Evolutionary conservation across 345 rosid genomes (phyloP).

Genomic region (Brassica incana): DNA sequence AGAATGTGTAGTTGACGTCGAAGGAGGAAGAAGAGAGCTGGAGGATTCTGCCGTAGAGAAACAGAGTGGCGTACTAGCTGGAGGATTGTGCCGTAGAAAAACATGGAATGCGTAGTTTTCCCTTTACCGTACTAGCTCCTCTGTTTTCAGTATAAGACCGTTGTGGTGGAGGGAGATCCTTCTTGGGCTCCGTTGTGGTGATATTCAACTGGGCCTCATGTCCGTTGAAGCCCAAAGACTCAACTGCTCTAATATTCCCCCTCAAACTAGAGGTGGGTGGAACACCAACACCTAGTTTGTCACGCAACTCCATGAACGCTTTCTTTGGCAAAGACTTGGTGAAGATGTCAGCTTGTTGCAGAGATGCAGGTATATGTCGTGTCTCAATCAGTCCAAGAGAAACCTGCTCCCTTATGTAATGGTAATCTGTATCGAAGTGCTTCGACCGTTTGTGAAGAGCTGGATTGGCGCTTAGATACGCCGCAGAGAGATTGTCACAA

Average conservation of each 20-base stretch:
- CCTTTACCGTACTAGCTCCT: too few species aligned
- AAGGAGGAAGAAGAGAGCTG: slow-evolving; percentile 45
- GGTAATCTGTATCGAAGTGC: background rate
- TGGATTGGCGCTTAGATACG: background rate
- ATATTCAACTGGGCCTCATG: too few species aligned
- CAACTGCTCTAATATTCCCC: background rate
- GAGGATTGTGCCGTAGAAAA: too few species aligned
- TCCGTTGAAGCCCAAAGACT: too few species aligned
- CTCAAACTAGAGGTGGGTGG: background rate
- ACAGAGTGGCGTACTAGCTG: slow-evolving; percentile 26
- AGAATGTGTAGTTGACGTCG: slow-evolving; percentile 52
- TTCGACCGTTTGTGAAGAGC: background rate
- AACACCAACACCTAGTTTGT: background rate
- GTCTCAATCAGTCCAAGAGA: background rate
- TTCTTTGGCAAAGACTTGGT: background rate
- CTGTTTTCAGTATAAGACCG: too few species aligned
- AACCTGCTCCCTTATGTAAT: background rate
- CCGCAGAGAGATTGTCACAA: background rate
- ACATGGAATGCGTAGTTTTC: too few species aligned
- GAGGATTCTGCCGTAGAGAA: slow-evolving; percentile 63
- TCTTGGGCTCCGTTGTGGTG: too few species aligned
- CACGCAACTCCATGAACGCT: background rate
- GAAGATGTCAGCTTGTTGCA: background rate
- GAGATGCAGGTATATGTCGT: background rate
- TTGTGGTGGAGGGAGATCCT: too few species aligned